Evolutionary conservation across 228 moss, liverwort and hornwort genomes (phyloP).

Genomic region (Sphagnum fallax): DNA sequence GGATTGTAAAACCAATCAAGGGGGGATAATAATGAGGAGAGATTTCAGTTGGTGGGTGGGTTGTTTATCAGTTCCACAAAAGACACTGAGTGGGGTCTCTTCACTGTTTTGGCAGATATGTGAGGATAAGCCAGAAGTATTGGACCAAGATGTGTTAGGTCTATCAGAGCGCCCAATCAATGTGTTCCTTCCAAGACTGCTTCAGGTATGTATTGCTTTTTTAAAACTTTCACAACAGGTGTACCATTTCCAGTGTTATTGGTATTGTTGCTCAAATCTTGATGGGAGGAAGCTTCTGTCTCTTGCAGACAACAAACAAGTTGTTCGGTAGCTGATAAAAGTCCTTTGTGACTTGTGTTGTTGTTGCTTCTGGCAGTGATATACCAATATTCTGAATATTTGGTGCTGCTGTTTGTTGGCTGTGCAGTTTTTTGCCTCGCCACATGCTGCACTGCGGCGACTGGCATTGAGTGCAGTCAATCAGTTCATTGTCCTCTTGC

Average conservation of each 20-base stretch:
- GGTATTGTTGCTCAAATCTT: background rate
- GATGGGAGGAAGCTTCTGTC: too few species aligned
- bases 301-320: background rate
- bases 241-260: background rate
- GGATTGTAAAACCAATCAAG: background rate
- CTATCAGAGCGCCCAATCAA: constrained; percentile 74
- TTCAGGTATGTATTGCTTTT: constrained; percentile 44
- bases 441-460: constrained; percentile 69
- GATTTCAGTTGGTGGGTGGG: background rate
- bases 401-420: background rate
- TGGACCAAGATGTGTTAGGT: constrained; percentile 79
- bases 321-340: background rate
- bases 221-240: background rate
- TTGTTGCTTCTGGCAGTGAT: background rate
- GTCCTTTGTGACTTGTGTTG: background rate
- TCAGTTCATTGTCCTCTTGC: constrained; percentile 84
- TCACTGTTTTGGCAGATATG: constrained; percentile 55
- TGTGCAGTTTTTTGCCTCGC: constrained; percentile 87
- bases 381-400: too few species aligned
- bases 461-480: constrained; percentile 82
- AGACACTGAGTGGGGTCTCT: too few species aligned
- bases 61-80: background rate
- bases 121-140: constrained; percentile 83
- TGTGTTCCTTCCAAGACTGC: constrained; percentile 78
- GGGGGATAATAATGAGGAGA: background rate